Conservation (phyloP, 768 basidiomycete species). For the Podaxis pistillaris region DNA sequence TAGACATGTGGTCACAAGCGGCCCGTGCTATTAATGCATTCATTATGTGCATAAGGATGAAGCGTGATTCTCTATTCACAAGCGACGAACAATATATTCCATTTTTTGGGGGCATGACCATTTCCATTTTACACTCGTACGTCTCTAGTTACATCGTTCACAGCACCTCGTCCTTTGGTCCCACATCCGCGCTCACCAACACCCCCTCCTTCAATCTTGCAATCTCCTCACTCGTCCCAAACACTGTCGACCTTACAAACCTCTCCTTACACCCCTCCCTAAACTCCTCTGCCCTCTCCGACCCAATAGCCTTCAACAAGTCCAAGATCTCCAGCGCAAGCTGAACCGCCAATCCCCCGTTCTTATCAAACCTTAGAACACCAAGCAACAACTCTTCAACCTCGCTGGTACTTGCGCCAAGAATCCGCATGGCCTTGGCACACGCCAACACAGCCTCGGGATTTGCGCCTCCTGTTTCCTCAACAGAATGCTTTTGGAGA, state of each 20-base stretch:
- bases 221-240: conserved; percentile 57
- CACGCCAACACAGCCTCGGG: conserved; percentile 57
- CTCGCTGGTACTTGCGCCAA: conserved; percentile 53
- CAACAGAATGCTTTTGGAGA: conserved; percentile 56
- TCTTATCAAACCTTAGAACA: conserved; percentile 39
- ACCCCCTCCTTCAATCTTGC: conserved; percentile 33
- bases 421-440: conserved; percentile 51
- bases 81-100: not conserved
- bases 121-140: not conserved
- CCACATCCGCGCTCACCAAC: conserved; percentile 11
- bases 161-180: not conserved
- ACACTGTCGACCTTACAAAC: conserved; percentile 65
- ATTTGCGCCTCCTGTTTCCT: not conserved
- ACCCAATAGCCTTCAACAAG: conserved; percentile 53
- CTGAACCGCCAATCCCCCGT: conserved; percentile 31
- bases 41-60: no score
- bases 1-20: no score
- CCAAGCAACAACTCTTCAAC: conserved; percentile 59
- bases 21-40: no score
- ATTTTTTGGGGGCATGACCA: not conserved
- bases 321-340: conserved; percentile 45
- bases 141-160: not conserved
- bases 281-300: conserved; percentile 61
- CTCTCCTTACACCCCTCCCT: conserved; percentile 46
- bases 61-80: not conserved